phyloP scores from a whole-genome alignment of 176 grass and related monocot genomes.

The Ensete ventricosum region DNA sequence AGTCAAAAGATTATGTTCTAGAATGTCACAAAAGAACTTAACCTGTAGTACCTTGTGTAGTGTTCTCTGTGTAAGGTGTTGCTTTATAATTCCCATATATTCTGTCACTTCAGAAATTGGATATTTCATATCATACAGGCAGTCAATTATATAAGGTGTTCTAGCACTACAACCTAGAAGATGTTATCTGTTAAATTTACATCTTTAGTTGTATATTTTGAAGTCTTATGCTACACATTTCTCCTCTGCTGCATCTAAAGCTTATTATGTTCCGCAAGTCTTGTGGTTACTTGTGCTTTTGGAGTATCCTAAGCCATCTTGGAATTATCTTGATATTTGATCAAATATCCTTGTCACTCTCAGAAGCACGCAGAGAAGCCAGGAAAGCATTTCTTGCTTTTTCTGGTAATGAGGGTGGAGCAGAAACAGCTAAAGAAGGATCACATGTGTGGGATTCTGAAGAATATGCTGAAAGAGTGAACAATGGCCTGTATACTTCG shows the following conservation, averaged over 20 bases:
- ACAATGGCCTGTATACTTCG: slow-evolving; percentile 27
- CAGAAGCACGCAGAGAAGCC: slow-evolving; percentile 80
- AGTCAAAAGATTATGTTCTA: neutral
- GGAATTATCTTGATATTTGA: neutral
- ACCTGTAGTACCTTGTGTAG: neutral
- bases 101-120: neutral
- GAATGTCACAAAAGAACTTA: neutral
- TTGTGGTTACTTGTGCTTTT: neutral
- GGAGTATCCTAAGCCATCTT: neutral
- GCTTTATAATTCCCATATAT: neutral
- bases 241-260: neutral
- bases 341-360: slow-evolving; percentile 21
- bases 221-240: neutral
- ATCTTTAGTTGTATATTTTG: neutral
- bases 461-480: slow-evolving; percentile 28
- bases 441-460: slow-evolving; percentile 30
- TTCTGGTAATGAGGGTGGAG: slow-evolving; percentile 40
- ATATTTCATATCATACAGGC: neutral
- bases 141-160: neutral
- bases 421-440: slow-evolving; percentile 32
- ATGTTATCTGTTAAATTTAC: neutral
- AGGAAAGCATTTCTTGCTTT: slow-evolving; percentile 91
- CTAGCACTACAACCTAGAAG: neutral
- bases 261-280: neutral
- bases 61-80: neutral